Percentiles rank a stretch among this genome's conserved stretches.
Conservation (phyloP, 768 basidiomycete genomes). For the Guyanaporus albipodus region DNA sequence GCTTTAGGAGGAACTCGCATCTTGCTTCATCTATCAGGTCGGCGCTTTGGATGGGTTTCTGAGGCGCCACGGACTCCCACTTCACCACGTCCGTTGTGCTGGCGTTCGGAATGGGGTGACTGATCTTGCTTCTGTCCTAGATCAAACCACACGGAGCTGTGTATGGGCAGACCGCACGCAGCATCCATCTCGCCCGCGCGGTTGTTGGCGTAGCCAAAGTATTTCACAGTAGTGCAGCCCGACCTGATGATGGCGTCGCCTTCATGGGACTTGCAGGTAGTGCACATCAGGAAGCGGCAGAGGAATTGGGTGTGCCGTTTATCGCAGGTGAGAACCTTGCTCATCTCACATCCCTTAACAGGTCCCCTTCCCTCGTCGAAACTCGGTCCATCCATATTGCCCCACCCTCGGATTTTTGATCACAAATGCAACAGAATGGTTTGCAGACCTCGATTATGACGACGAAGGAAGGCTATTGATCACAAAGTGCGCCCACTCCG, state of each 20-base stretch:
- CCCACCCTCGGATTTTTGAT: background rate
- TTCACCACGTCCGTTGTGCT: slow-evolving; percentile 50
- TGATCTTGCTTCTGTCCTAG: slow-evolving; percentile 23
- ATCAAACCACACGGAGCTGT: slow-evolving; percentile 61
- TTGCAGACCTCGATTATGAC: slow-evolving; percentile 61
- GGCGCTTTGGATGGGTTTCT: slow-evolving; percentile 63
- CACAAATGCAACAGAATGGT: slow-evolving; percentile 47
- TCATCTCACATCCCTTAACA: too few species aligned
- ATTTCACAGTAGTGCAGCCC: slow-evolving; percentile 34
- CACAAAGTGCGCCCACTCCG: slow-evolving; percentile 40
- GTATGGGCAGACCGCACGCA: slow-evolving; percentile 56
- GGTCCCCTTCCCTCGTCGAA: too few species aligned
- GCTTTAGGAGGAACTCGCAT: slow-evolving; percentile 47
- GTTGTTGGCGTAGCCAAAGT: slow-evolving; percentile 50
- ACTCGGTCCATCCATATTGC: background rate
- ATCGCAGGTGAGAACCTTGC: slow-evolving; percentile 47
- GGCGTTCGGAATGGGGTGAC: background rate
- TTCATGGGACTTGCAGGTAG: slow-evolving; percentile 65
- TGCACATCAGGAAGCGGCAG: slow-evolving; percentile 53
- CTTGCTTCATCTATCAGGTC: slow-evolving; percentile 63
- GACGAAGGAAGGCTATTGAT: slow-evolving; percentile 55
- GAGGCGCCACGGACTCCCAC: slow-evolving; percentile 43
- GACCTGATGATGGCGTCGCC: slow-evolving; percentile 35
- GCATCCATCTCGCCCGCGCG: slow-evolving; percentile 51
- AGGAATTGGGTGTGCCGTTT: slow-evolving; percentile 53